Conservation (phyloP, 2,329 filamentous ascomycete genomes). For the Aureobasidium leucospermi region DNA sequence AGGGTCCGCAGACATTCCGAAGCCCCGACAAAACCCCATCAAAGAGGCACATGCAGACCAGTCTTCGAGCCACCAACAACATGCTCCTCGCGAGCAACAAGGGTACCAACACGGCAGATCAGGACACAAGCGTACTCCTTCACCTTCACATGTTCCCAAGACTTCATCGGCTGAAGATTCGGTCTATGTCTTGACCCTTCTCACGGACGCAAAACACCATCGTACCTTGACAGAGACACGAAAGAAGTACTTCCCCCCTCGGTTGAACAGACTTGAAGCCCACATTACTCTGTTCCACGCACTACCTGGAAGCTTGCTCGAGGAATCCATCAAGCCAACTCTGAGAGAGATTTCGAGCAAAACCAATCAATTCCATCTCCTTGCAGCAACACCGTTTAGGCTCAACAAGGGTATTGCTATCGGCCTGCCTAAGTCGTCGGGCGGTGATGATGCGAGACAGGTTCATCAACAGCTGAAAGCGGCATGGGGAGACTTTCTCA, state of each 20-base stretch:
- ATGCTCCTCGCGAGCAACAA: background rate
- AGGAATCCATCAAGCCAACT: conserved; percentile 27
- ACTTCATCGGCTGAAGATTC: conserved; percentile 26
- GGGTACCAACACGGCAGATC: background rate
- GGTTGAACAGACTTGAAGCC: conserved; percentile 36
- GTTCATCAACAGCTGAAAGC: conserved; percentile 30
- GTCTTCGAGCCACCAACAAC: background rate
- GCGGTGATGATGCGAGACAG: conserved; percentile 24
- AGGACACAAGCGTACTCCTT: conserved; percentile 14
- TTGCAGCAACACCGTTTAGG: conserved; percentile 33
- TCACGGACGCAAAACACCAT: conserved; percentile 32
- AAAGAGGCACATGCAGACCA: background rate
- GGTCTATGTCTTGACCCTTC: conserved; percentile 38
- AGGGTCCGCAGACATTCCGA: conserved; percentile 9
- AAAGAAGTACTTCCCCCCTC: conserved; percentile 35
- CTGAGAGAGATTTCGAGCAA: conserved; percentile 25
- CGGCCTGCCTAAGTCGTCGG: conserved; percentile 26
- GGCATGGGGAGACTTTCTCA: conserved; percentile 33
- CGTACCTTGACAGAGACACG: conserved; percentile 33
- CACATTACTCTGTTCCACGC: conserved; percentile 42
- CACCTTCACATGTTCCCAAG: conserved; percentile 24
- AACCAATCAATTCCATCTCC: conserved; percentile 31
- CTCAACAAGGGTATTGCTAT: conserved; percentile 37
- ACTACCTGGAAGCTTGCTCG: conserved; percentile 34
- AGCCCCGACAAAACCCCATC: background rate